Evolutionary conservation across 2,329 filamentous ascomycete species (phyloP).

Genomic region (Nannizzia gypsea): DNA sequence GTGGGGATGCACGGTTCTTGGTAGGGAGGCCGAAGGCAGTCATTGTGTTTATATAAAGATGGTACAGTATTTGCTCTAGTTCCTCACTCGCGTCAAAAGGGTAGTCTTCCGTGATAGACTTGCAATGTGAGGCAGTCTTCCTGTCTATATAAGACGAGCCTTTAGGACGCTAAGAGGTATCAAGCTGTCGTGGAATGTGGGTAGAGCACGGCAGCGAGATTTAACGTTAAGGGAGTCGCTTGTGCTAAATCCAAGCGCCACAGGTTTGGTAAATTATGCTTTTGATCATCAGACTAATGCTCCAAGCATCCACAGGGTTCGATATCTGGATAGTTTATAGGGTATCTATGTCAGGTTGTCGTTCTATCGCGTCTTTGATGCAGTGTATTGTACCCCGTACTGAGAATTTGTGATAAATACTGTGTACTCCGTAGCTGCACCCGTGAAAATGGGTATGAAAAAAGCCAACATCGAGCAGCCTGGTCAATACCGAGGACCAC

Average conservation of each 20-base stretch:
- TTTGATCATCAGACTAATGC: conserved; percentile 1
- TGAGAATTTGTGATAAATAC: neutral
- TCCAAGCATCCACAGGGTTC: neutral
- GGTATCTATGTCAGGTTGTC: neutral
- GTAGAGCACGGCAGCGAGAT: neutral
- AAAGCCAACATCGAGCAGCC: neutral
- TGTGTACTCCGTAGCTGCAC: no score
- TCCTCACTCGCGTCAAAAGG: neutral
- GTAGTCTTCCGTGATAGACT: neutral
- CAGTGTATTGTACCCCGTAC: no score
- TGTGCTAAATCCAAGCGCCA: neutral
- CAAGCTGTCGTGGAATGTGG: neutral
- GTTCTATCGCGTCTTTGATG: neutral
- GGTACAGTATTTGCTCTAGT: neutral
- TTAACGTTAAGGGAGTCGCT: conserved; percentile 5
- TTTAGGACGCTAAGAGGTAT: conserved; percentile 1
- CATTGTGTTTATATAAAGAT: neutral
- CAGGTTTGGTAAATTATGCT: conserved; percentile 1
- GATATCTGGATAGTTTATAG: neutral
- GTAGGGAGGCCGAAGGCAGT: neutral
- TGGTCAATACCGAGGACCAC: neutral
- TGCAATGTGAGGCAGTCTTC: neutral
- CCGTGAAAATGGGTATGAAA: neutral
- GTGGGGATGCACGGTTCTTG: neutral
- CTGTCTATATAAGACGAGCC: neutral